Base-by-base conservation (phyloP, 331 rosid genomes). In the Prunus yedoensis region DNA sequence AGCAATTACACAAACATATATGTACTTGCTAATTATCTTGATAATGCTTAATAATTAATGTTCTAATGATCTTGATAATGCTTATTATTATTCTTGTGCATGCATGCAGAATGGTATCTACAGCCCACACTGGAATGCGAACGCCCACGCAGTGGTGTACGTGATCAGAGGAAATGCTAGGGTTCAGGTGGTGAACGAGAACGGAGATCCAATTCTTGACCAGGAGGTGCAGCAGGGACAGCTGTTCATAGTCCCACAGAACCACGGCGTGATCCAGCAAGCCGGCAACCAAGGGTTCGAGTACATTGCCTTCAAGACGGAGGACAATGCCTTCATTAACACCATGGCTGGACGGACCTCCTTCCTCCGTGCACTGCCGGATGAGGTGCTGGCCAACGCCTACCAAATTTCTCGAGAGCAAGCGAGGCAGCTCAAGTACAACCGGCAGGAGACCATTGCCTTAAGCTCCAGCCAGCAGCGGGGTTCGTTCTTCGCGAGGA, bases 261-360 rank as follows among this genome's bases (percentile, higher is more conserved):
- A 76, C 84, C 81, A 57, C 65, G 81, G 78, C 1, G 70, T 81
- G 3, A 1, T 77, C 58, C 49, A 66, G 18, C 51, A 60, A 46
- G 89, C 89, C 3, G 68, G 82, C 9, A 23, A 16, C 62, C 28
- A 71, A n/a, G 89, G 86, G 50, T 79, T 77, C 45, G 84, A 85
- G 59, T 85, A 83, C 83, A 62, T 85, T n/a, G 52, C 84, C n/a
- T 81, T 85, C 70, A 82, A 71, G 77, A 85, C 84, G 2, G 51
- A 56, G 20, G 79, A 66, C 14, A 47, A 46, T n/a, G 82, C 89
- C 41, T 43, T 54, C 71, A 74, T 80, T 8, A 79, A 47, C 78
- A 83, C 89, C 1, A 23, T 82, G 4, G 86, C 71, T 4, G 86
- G 89, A 14, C 61, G 78, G 70, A 75, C 83, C 3, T 82, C 86